Evolutionary conservation across 495 filamentous ascomycete genomes (phyloP).

Genomic region (Physcia stellaris): DNA sequence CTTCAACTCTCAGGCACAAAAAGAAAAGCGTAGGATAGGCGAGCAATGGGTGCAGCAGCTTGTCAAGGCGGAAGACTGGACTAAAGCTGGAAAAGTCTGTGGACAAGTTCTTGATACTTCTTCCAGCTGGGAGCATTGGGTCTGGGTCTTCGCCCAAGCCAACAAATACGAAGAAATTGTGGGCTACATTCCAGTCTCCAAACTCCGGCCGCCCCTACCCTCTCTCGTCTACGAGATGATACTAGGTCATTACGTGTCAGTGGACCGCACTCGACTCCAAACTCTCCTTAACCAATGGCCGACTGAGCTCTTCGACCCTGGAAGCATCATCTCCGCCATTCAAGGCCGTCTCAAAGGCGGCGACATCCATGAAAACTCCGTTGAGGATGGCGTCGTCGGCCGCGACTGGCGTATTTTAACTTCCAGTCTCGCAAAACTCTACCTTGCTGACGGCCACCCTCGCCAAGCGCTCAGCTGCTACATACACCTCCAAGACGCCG

Average conservation of each 20-base stretch:
- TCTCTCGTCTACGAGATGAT: slow-evolving; percentile 76
- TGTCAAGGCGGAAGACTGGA: slow-evolving; percentile 59
- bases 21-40: slow-evolving; percentile 83
- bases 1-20: slow-evolving; percentile 51
- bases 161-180: slow-evolving; percentile 81
- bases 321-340: slow-evolving; percentile 52
- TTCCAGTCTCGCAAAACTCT: slow-evolving; percentile 69
- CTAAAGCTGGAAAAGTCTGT: slow-evolving; percentile 58
- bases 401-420: slow-evolving; percentile 77
- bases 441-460: slow-evolving; percentile 63
- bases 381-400: slow-evolving; percentile 48
- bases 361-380: slow-evolving; percentile 52
- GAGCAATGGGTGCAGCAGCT: slow-evolving; percentile 87
- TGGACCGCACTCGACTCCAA: slow-evolving; percentile 52
- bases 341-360: slow-evolving; percentile 58
- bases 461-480: slow-evolving; percentile 77
- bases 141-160: slow-evolving; percentile 74
- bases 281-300: slow-evolving; percentile 78
- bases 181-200: slow-evolving; percentile 60
- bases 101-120: slow-evolving; percentile 68
- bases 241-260: slow-evolving; percentile 69
- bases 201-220: slow-evolving; percentile 64
- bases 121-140: slow-evolving; percentile 85
- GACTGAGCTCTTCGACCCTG: slow-evolving; percentile 66
- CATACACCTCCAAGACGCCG: slow-evolving; percentile 81